Evolutionary conservation across 2,329 filamentous ascomycete genomes (phyloP).

Genomic region (Aureobasidium subglaciale): DNA sequence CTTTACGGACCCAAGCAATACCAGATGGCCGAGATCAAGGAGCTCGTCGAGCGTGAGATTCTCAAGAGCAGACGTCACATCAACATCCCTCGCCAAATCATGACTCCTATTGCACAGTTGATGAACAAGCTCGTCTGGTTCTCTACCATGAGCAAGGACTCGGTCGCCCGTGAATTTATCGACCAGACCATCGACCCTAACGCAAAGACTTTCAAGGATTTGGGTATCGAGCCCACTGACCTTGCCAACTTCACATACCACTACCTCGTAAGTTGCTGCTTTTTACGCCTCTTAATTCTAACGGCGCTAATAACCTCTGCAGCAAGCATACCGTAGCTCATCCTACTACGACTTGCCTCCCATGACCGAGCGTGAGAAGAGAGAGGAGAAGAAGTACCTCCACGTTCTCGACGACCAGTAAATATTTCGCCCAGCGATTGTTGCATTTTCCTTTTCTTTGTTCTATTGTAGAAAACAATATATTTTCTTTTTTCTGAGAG

Average conservation of each 20-base stretch:
- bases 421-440: conserved; percentile 20
- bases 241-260: conserved; percentile 83
- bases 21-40: conserved; percentile 77
- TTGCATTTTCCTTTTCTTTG: neutral
- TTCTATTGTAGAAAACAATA: conserved; percentile 10
- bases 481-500: neutral
- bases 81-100: conserved; percentile 74
- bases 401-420: conserved; percentile 88
- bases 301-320: conserved; percentile 30
- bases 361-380: conserved; percentile 87
- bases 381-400: conserved; percentile 92
- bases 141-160: conserved; percentile 72
- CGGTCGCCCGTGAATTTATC: conserved; percentile 86
- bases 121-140: conserved; percentile 86
- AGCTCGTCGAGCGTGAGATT: conserved; percentile 86
- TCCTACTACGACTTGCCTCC: conserved; percentile 90
- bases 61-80: conserved; percentile 82
- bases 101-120: conserved; percentile 67
- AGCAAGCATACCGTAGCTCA: conserved; percentile 87
- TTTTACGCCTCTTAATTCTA: conserved; percentile 17
- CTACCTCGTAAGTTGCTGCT: conserved; percentile 65
- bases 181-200: conserved; percentile 84
- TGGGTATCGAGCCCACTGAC: conserved; percentile 83
- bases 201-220: conserved; percentile 92
- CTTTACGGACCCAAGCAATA: conserved; percentile 92